A percentile compares a stretch with the other conserved stretches of the same genome.
Conservation (phyloP, 805 yeast species). For the Candida fluviatilis region DNA sequence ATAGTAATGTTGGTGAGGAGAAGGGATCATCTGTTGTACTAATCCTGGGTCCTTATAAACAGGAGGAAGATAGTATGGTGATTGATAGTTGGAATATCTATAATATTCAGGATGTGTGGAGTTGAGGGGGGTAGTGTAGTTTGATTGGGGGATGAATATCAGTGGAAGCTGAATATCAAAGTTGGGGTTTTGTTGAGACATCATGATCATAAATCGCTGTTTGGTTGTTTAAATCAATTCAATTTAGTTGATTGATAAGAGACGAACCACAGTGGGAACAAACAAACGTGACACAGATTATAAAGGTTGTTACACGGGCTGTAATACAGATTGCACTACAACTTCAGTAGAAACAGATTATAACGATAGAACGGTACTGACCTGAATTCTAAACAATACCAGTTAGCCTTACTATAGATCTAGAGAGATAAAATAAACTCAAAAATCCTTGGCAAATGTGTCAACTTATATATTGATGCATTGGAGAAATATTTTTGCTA, state of each 20-base stretch:
- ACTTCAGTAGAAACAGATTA: no score
- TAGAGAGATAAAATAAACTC: not conserved
- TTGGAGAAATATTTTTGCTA: not conserved
- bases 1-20: conserved; percentile 2
- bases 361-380: no score
- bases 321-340: no score
- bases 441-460: conserved; percentile 4
- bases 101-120: conserved; percentile 1
- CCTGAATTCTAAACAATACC: no score
- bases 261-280: no score
- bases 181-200: conserved; percentile 4
- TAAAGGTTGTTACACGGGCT: no score
- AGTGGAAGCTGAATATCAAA: conserved; percentile 4
- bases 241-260: not conserved
- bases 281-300: no score
- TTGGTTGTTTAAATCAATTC: not conserved
- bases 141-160: conserved; percentile 2
- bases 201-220: not conserved
- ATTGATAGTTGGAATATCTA: not conserved
- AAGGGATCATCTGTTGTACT: conserved; percentile 1
- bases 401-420: not conserved
- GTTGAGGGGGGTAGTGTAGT: not conserved
- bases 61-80: conserved; percentile 3
- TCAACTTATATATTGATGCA: conserved; percentile 4
- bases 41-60: conserved; percentile 2